These are phyloP conservation scores for Uronychia binucleata DNA, from an alignment of 73 alveolate species.

Conservation along the genomic window DNA sequence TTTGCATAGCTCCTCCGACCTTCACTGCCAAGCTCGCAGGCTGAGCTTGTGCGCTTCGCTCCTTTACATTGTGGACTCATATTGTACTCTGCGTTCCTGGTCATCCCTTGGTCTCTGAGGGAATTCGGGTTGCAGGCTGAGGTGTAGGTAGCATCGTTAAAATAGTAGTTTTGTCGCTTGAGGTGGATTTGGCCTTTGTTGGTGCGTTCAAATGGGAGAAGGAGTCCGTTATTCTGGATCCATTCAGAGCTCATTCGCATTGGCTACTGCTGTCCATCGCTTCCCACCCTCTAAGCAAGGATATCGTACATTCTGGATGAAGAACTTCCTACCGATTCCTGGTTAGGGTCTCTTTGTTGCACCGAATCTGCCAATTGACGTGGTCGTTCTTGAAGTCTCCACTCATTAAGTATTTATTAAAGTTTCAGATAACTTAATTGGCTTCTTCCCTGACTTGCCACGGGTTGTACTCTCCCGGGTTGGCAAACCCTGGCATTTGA, in stretches of 20 bases:
- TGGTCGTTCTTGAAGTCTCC: background rate
- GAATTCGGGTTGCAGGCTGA: conserved; percentile 66
- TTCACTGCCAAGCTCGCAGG: background rate
- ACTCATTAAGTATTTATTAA: background rate
- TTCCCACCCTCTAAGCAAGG: background rate
- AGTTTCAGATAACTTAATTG: background rate
- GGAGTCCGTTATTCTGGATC: background rate
- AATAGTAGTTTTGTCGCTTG: conserved; percentile 12
- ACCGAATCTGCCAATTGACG: background rate
- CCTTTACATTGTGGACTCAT: background rate
- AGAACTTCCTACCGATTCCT: background rate
- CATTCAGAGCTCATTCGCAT: background rate
- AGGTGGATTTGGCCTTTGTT: background rate
- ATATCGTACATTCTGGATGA: background rate
- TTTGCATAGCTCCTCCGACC: no score
- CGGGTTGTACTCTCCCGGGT: background rate
- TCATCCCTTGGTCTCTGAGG: conserved; percentile 61
- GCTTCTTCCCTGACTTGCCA: background rate
- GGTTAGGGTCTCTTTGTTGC: background rate
- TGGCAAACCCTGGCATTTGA: background rate
- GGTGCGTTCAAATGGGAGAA: background rate
- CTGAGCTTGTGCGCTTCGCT: background rate
- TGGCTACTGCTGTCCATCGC: background rate
- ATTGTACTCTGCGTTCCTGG: conserved; percentile 64
- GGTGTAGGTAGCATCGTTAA: conserved; percentile 59